Evolutionary conservation across 2,329 filamentous ascomycete species (phyloP).

Genomic region (Pseudogymnoascus sp.): DNA sequence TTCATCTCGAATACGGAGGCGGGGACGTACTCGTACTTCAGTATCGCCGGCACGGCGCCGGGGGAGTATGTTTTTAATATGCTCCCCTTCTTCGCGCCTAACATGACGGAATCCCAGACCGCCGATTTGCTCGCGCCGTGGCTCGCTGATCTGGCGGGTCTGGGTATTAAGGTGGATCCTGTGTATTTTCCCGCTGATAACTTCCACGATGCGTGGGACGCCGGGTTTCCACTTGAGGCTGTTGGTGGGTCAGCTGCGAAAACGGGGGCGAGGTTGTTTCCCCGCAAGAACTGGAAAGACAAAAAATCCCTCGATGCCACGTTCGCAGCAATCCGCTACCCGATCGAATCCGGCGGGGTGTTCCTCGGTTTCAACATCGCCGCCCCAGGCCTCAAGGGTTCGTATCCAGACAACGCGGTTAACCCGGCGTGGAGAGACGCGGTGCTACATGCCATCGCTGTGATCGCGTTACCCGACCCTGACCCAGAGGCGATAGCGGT

Average conservation of each 20-base stretch:
- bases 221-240: constrained; percentile 33
- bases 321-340: constrained; percentile 26
- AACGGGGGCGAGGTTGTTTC: constrained; percentile 35
- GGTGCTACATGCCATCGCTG: constrained; percentile 25
- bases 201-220: constrained; percentile 29
- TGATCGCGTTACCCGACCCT: constrained; percentile 29
- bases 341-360: constrained; percentile 28
- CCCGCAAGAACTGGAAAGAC: constrained; percentile 31
- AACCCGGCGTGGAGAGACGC: constrained; percentile 28
- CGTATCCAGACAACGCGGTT: constrained; percentile 28
- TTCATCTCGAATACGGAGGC: constrained; percentile 32
- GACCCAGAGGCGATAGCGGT: constrained; percentile 31
- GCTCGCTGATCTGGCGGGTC: constrained; percentile 29
- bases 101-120: constrained; percentile 23
- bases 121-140: constrained; percentile 29
- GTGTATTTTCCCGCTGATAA: constrained; percentile 26
- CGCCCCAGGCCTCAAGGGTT: constrained; percentile 16
- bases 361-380: constrained; percentile 26
- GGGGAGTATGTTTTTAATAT: constrained; percentile 27
- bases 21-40: constrained; percentile 25
- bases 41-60: constrained; percentile 28
- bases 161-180: constrained; percentile 19
- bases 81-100: constrained; percentile 26
- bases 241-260: constrained; percentile 26
- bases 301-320: constrained; percentile 20